phyloP scores from a whole-genome alignment of 169 alveolate genomes.

The Theileria equi region DNA sequence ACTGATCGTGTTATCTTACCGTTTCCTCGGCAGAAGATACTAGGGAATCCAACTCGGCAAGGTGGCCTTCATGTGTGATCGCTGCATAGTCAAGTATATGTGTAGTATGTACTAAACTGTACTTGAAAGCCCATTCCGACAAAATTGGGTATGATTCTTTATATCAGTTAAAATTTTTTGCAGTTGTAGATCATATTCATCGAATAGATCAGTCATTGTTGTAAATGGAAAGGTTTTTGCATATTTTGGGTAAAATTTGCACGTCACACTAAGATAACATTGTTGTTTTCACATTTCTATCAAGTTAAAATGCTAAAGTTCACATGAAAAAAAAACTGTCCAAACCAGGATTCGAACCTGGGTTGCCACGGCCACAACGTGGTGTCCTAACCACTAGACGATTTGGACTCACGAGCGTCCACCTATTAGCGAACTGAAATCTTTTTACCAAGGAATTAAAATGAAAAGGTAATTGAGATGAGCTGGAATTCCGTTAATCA shows the following conservation, averaged over 20 bases:
- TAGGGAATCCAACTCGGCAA: slow-evolving; percentile 28
- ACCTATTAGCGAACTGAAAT: slow-evolving; percentile 6
- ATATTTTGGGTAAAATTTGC: neutral
- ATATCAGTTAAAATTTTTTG: slow-evolving; percentile 10
- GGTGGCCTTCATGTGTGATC: slow-evolving; percentile 14
- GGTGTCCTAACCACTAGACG: slow-evolving; percentile 92
- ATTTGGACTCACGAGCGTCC: slow-evolving; percentile 74
- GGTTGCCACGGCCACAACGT: slow-evolving; percentile 92
- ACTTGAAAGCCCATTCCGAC: slow-evolving; percentile 29
- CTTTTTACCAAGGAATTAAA: neutral
- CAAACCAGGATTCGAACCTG: slow-evolving; percentile 92
- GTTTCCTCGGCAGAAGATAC: slow-evolving; percentile 60
- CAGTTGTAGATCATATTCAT: slow-evolving; percentile 49
- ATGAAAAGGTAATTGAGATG: neutral
- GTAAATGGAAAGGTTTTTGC: neutral
- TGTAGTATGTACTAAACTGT: neutral
- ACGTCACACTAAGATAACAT: neutral
- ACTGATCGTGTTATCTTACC: slow-evolving; percentile 16
- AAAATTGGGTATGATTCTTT: slow-evolving; percentile 15
- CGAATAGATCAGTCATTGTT: slow-evolving; percentile 57
- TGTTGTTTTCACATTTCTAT: neutral
- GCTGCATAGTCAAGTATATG: neutral
- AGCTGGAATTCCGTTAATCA: too few relatives aligned
- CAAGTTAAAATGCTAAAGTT: neutral
- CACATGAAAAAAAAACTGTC: slow-evolving; percentile 69